Percentiles rank a stretch among this genome's conserved stretches.
Conservation (phyloP, 495 filamentous ascomycete species). For the Xylaria palmicola region DNA sequence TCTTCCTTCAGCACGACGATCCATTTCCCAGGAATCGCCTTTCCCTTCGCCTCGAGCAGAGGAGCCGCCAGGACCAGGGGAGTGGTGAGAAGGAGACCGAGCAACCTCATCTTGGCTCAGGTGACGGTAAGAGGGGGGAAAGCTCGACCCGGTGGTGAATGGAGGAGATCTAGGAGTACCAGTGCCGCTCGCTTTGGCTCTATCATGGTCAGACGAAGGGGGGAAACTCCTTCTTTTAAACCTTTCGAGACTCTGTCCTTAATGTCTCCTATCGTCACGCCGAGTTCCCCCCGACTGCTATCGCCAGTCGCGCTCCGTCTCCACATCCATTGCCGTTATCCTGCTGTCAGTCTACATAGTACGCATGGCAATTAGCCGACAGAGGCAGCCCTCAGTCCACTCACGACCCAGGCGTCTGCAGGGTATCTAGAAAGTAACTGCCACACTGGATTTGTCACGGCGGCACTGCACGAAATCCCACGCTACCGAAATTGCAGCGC, state of each 20-base stretch:
- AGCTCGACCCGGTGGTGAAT: background rate
- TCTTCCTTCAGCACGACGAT: conserved; percentile 54
- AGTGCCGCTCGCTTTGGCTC: background rate
- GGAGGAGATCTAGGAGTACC: background rate
- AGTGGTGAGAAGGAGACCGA: conserved; percentile 19
- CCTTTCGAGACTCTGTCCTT: background rate
- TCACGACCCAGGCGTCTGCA: background rate
- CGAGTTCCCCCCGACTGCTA: background rate
- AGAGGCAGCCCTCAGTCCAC: background rate
- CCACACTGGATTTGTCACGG: conserved; percentile 6
- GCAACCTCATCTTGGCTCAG: conserved; percentile 26
- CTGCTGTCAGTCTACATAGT: background rate
- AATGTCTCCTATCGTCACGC: background rate
- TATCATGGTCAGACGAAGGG: background rate
- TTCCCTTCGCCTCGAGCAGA: conserved; percentile 31
- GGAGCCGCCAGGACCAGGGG: conserved; percentile 30
- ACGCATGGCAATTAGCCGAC: conserved; percentile 8
- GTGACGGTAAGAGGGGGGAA: too few species aligned
- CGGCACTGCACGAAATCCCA: background rate
- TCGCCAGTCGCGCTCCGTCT: background rate
- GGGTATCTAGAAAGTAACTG: background rate
- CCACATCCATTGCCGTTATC: background rate
- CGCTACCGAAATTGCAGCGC: background rate
- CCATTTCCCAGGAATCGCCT: conserved; percentile 50
- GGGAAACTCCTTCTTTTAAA: background rate